These are phyloP conservation scores for Plenodomus lindquistii DNA, from an alignment of 2,329 filamentous ascomycete species.

Conservation along the genomic window DNA sequence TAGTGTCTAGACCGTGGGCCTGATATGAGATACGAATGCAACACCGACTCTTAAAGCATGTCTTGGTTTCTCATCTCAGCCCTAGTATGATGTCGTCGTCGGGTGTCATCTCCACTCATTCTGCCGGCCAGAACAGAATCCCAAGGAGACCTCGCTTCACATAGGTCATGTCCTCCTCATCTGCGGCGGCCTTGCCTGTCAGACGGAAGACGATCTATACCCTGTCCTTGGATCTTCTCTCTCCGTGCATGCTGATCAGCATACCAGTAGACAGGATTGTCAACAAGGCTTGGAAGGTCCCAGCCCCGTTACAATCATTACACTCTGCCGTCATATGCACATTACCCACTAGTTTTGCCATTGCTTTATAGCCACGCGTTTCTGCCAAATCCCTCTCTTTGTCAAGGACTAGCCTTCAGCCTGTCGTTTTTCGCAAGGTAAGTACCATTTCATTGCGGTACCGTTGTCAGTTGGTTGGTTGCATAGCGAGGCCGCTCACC, in stretches of 20 bases:
- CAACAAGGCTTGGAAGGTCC: conserved; percentile 25
- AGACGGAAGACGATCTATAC: conserved; percentile 16
- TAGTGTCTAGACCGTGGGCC: conserved; percentile 7
- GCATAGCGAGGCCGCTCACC: neutral
- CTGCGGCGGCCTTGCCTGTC: conserved; percentile 15
- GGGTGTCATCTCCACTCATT: conserved; percentile 15
- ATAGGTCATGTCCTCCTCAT: conserved; percentile 7
- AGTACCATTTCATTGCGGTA: conserved; percentile 10
- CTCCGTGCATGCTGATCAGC: conserved; percentile 24
- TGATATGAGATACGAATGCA: conserved; percentile 25
- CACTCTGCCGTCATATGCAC: conserved; percentile 26
- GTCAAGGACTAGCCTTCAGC: conserved; percentile 26
- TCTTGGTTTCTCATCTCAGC: conserved; percentile 21
- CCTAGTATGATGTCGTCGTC: conserved; percentile 21
- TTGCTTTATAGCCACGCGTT: conserved; percentile 33
- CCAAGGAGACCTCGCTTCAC: conserved; percentile 25
- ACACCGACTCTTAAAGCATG: conserved; percentile 24
- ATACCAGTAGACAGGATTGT: conserved; percentile 30
- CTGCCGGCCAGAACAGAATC: conserved; percentile 19
- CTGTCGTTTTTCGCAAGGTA: conserved; percentile 37
- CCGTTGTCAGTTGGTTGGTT: neutral
- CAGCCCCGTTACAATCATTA: conserved; percentile 32
- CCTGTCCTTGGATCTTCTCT: conserved; percentile 28
- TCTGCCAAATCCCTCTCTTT: conserved; percentile 19
- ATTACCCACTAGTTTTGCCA: conserved; percentile 18